Conservation (phyloP, 2,329 filamentous ascomycete genomes). For the Xylaria sp. region DNA sequence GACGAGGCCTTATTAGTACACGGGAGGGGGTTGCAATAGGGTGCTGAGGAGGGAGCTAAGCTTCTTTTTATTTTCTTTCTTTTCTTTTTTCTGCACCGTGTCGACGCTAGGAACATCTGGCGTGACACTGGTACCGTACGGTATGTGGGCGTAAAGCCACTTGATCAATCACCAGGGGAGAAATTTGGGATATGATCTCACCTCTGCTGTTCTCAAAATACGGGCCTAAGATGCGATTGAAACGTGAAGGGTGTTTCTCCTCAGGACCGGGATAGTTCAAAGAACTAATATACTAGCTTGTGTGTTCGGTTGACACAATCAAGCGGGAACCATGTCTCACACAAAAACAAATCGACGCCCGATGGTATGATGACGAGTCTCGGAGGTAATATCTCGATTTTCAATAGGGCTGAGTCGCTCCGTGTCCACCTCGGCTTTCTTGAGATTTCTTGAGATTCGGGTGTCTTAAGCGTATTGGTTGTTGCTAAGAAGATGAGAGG, state of each 20-base stretch:
- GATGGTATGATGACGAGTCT: slow-evolving; percentile 37
- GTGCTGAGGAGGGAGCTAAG: slow-evolving; percentile 33
- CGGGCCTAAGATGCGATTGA: slow-evolving; percentile 29
- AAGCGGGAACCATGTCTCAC: slow-evolving; percentile 31
- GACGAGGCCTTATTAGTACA: slow-evolving; percentile 36
- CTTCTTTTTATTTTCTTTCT: slow-evolving; percentile 30
- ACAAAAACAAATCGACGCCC: slow-evolving; percentile 25
- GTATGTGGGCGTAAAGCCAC: slow-evolving; percentile 34
- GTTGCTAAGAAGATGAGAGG: neutral
- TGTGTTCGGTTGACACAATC: slow-evolving; percentile 27
- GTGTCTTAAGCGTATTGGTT: neutral
- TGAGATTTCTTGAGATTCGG: slow-evolving; percentile 7
- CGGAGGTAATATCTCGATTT: slow-evolving; percentile 38
- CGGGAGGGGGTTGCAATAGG: slow-evolving; percentile 39
- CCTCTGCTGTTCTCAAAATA: slow-evolving; percentile 23
- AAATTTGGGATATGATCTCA: slow-evolving; percentile 33
- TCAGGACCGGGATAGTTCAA: slow-evolving; percentile 14
- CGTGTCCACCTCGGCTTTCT: slow-evolving; percentile 27
- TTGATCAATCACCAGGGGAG: slow-evolving; percentile 31
- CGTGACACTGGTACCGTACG: slow-evolving; percentile 29
- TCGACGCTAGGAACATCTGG: slow-evolving; percentile 31
- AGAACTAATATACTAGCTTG: slow-evolving; percentile 24
- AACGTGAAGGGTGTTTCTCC: slow-evolving; percentile 23
- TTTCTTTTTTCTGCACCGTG: slow-evolving; percentile 37
- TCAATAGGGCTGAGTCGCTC: slow-evolving; percentile 38